Percentiles rank a stretch among this genome's conserved stretches.
phyloP scores from a whole-genome alignment of 2,329 filamentous ascomycete genomes.

The Didymella segeticola region DNA sequence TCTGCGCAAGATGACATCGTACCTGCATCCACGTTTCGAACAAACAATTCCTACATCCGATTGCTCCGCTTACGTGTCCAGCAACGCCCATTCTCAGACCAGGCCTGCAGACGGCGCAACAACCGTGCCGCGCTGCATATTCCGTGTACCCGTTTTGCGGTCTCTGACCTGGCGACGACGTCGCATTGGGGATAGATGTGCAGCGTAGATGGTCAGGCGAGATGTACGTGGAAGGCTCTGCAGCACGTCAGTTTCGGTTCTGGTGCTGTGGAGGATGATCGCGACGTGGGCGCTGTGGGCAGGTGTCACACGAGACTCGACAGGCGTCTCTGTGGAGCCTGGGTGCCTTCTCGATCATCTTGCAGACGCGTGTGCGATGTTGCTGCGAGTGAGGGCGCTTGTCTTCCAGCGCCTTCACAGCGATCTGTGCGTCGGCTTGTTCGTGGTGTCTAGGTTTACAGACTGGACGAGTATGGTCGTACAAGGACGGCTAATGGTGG shows the following conservation, averaged over 20 bases:
- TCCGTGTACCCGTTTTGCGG: conserved; percentile 18
- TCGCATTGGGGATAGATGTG: conserved; percentile 8
- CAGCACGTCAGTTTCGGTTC: conserved; percentile 11
- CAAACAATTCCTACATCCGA: not conserved
- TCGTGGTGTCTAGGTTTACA: not conserved
- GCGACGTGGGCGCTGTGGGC: conserved; percentile 9
- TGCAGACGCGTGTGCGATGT: not conserved
- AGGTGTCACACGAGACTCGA: conserved; percentile 16
- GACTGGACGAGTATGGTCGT: not conserved
- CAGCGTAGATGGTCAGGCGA: conserved; percentile 6
- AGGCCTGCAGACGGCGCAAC: conserved; percentile 2
- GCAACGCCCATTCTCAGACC: conserved; percentile 1
- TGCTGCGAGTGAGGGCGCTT: not conserved
- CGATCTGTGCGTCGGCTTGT: not conserved
- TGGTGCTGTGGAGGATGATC: conserved; percentile 7
- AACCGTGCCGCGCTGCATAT: conserved; percentile 8
- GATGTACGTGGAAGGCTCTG: conserved; percentile 1
- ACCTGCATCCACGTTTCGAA: conserved; percentile 12
- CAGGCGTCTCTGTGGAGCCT: conserved; percentile 1
- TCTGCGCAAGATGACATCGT: conserved; percentile 13
- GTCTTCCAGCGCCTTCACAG: conserved; percentile 2
- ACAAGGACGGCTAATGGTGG: conserved; percentile 1
- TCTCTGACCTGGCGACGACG: conserved; percentile 14
- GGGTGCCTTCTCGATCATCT: not conserved
- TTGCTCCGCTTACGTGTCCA: not conserved